A percentile compares a stretch with the other conserved stretches of the same genome.
Conservation (phyloP, 2,329 filamentous ascomycete genomes). For the Aspergillus neoniger region DNA sequence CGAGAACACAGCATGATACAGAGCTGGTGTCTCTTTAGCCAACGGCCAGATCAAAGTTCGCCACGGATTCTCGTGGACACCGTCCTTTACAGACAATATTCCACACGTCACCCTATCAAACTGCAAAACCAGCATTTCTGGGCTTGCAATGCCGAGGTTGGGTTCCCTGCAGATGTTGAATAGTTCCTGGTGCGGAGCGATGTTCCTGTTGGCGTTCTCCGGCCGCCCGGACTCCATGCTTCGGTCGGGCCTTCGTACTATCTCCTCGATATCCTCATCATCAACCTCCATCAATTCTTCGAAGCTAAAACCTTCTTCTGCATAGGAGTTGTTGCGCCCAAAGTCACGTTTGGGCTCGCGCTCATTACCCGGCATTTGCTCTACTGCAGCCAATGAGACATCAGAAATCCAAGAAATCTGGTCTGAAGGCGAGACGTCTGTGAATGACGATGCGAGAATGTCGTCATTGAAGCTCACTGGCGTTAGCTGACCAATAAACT, state of each 20-base stretch:
- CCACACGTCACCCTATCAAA: conserved; percentile 69
- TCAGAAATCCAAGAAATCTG: conserved; percentile 23
- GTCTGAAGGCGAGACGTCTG: conserved; percentile 14
- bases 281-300: conserved; percentile 37
- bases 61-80: conserved; percentile 70
- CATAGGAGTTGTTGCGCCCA: conserved; percentile 11
- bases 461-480: conserved; percentile 18
- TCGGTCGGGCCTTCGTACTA: conserved; percentile 46
- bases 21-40: conserved; percentile 62
- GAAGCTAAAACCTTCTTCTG: conserved; percentile 30
- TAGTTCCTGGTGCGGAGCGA: conserved; percentile 32
- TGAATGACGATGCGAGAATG: conserved; percentile 11
- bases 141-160: conserved; percentile 53
- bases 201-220: conserved; percentile 38
- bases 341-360: conserved; percentile 9
- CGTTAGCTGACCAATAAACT: conserved; percentile 13
- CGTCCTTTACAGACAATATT: conserved; percentile 71
- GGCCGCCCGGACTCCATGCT: conserved; percentile 40
- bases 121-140: conserved; percentile 63
- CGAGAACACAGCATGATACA: conserved; percentile 68
- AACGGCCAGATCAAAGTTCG: conserved; percentile 70
- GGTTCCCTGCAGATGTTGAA: conserved; percentile 49
- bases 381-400: conserved; percentile 10
- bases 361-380: conserved; percentile 10
- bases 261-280: conserved; percentile 58